Evolutionary conservation across 2,329 filamentous ascomycete species (phyloP).

Genomic region (Cercospora sojina): DNA sequence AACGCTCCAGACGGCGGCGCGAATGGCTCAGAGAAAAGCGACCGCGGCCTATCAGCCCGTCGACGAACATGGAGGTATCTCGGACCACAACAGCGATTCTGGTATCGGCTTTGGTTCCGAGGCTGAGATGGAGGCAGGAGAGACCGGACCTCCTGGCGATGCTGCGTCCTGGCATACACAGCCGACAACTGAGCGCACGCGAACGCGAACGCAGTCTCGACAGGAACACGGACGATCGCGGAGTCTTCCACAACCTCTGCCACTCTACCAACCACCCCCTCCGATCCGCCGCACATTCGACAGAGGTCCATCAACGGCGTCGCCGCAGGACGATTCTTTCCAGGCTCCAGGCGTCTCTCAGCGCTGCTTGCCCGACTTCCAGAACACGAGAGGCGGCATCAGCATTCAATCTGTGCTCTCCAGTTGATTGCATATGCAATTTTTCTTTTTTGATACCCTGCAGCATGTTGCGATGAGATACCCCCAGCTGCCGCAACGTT

Average conservation of each 20-base stretch:
- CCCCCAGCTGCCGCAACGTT: conserved; percentile 2
- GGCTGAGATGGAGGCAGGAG: conserved; percentile 43
- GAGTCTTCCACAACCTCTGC: conserved; percentile 37
- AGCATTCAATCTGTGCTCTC: conserved; percentile 38
- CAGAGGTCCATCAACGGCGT: conserved; percentile 19
- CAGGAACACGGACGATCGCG: conserved; percentile 34
- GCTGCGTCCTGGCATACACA: conserved; percentile 33
- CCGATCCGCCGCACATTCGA: conserved; percentile 28
- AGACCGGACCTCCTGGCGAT: conserved; percentile 24
- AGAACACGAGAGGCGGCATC: conserved; percentile 29
- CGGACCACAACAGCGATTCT: conserved; percentile 62
- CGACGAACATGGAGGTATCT: conserved; percentile 40
- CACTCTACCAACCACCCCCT: conserved; percentile 39
- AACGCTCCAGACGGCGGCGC: conserved; percentile 69
- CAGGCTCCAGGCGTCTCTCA: conserved; percentile 8
- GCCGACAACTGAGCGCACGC: conserved; percentile 14
- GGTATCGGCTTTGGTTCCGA: conserved; percentile 59
- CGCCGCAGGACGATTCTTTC: conserved; percentile 18
- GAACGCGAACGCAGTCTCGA: conserved; percentile 21
- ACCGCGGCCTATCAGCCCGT: conserved; percentile 47
- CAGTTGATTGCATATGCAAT: conserved; percentile 10
- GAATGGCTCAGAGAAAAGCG: conserved; percentile 63
- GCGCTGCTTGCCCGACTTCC: conserved; percentile 30
- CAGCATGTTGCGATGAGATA: conserved; percentile 1
- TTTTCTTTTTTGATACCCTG: background rate